Base-by-base conservation (phyloP, 495 filamentous ascomycete genomes). In the Zalerion maritima region DNA sequence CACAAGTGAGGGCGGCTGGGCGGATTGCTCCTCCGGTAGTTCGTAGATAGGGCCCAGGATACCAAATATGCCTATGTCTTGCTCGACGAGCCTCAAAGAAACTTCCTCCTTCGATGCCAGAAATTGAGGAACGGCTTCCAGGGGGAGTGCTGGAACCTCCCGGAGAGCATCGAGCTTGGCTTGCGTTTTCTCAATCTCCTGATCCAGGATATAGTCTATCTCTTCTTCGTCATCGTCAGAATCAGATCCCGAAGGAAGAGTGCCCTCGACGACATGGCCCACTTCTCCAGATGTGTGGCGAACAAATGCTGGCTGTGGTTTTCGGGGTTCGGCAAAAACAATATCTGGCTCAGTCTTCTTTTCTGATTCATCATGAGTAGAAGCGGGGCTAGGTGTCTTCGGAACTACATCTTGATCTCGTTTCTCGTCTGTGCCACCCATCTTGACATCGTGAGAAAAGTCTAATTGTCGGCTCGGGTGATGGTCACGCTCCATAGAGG, bases 181-280 rank as follows among this genome's bases (percentile, higher is more conserved):
- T 18, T 65, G 52, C 1, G 48, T 35, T 26, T 64, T 55, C 5
- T 40, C 37, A 30, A 67, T 64, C 31, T 61, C 43, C 2, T 47
- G 36, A 26, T 62, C 54, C 23, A 70, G 63, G 18, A 62, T 60
- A 13, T 60, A 57, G 15, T 60, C 62, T 28, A 69, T 54, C 18
- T 67, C 63, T 25, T 68, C n/a, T n/a, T n/a, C 61, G 14, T 65
- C 53, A n/a, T 47, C 62, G 10, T 57, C 64, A n/a, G 62, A 66
- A 22, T 64, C 62, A 3, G 58, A 56, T 19, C 36, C 29, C 1
- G 41, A 40, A n/a, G n/a, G n/a, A n/a, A n/a, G n/a, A n/a, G n/a
- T n/a, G n/a, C n/a, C n/a, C n/a, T n/a, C n/a, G n/a, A n/a, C n/a
- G n/a, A n/a, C n/a, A n/a, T n/a, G n/a, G n/a, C n/a, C n/a, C n/a